These are phyloP conservation scores for Tripterygium wilfordii DNA, from an alignment of 177 flowering plant genomes.

Conservation along the genomic window DNA sequence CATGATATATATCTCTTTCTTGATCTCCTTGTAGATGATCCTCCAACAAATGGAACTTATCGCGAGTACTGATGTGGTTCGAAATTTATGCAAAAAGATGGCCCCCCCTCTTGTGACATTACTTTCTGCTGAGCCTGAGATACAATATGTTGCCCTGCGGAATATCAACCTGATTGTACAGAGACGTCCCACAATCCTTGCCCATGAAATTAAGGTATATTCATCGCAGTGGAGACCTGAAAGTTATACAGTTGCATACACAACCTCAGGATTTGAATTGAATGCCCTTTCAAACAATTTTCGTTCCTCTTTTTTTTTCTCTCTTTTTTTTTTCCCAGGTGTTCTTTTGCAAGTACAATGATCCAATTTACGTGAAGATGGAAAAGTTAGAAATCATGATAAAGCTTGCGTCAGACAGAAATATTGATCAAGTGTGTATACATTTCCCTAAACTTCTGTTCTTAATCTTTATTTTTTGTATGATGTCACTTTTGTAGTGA, in stretches of 20 bases:
- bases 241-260: too few species aligned
- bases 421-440: slow-evolving; percentile 82
- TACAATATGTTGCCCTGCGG: slow-evolving; percentile 96
- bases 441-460: background rate
- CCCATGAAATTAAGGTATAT: slow-evolving; percentile 96
- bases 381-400: slow-evolving; percentile 98
- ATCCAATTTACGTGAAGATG: slow-evolving; percentile 99
- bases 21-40: slow-evolving; percentile 60
- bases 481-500: too few species aligned
- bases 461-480: too few species aligned
- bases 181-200: slow-evolving; percentile 92
- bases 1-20: slow-evolving; percentile 1
- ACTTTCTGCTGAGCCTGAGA: slow-evolving; percentile 99
- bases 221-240: background rate
- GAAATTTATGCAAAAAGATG: slow-evolving; percentile 99
- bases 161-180: slow-evolving; percentile 98
- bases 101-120: slow-evolving; percentile 98
- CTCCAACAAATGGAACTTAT: slow-evolving; percentile 99
- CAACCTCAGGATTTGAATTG: too few species aligned
- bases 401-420: slow-evolving; percentile 98
- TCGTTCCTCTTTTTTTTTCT: background rate
- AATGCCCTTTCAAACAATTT: too few species aligned
- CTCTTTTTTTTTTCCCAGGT: slow-evolving; percentile 41
- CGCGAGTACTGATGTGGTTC: slow-evolving; percentile 89
- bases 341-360: slow-evolving; percentile 98